Conservation (phyloP, 192 early-diverging fungal genomes). For the Neocallimastix lanati region DNA sequence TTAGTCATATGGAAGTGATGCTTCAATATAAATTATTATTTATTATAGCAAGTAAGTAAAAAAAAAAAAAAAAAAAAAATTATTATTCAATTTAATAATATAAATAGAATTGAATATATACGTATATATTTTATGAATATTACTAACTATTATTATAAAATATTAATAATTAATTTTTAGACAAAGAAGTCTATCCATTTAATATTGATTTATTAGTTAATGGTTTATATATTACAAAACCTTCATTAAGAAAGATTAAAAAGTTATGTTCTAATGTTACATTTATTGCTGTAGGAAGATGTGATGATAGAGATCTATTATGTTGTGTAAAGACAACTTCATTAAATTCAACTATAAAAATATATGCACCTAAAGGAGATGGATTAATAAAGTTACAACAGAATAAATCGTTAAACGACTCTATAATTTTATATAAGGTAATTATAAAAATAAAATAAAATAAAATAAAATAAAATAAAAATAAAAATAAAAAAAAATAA, state of each 20-base stretch:
- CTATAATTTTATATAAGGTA: neutral
- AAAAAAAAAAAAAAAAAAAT: too few relatives aligned
- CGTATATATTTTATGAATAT: too few relatives aligned
- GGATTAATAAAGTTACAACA: neutral
- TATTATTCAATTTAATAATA: too few relatives aligned
- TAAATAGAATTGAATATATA: too few relatives aligned
- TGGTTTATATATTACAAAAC: neutral
- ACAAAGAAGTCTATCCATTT: neutral
- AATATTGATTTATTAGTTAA: neutral
- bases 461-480: too few relatives aligned
- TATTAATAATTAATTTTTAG: neutral
- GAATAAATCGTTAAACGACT: neutral
- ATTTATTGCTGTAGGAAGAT: constrained; percentile 54
- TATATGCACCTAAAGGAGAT: neutral
- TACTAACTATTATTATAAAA: too few relatives aligned
- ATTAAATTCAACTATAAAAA: constrained; percentile 30
- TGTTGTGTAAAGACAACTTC: constrained; percentile 55
- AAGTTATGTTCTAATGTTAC: constrained; percentile 41
- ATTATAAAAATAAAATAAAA: too few relatives aligned
- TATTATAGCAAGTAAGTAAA: neutral
- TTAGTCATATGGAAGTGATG: neutral
- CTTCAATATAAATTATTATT: neutral
- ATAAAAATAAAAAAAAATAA: too few relatives aligned
- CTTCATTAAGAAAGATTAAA: neutral
- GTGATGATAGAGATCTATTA: constrained; percentile 34